These are phyloP conservation scores for Wickerhamomyces chambardii DNA, from an alignment of 805 yeast species.

Conservation along the genomic window DNA sequence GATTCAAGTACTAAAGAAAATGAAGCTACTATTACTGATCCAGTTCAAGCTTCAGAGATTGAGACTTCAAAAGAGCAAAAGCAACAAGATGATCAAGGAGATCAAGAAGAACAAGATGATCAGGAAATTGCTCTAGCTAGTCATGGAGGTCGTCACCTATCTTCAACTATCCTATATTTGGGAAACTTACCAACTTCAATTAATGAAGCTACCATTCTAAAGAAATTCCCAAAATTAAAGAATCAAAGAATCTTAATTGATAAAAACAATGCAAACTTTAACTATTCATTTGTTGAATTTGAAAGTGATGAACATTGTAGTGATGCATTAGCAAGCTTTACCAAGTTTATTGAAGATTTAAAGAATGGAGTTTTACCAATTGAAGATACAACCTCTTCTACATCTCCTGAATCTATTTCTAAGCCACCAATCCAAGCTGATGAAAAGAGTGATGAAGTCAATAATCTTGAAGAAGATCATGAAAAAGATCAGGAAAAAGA, in stretches of 20 bases:
- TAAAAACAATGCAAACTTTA: slow-evolving; percentile 62
- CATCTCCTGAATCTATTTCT: too few relatives aligned
- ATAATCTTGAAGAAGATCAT: background rate
- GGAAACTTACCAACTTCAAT: slow-evolving; percentile 63
- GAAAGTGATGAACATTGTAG: slow-evolving; percentile 48
- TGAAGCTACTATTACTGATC: slow-evolving; percentile 1
- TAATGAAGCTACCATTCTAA: slow-evolving; percentile 47
- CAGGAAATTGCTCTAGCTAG: slow-evolving; percentile 46
- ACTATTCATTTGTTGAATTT: slow-evolving; percentile 81
- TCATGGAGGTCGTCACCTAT: slow-evolving; percentile 76
- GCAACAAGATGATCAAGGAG: slow-evolving; percentile 3
- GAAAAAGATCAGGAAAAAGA: background rate
- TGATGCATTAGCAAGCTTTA: slow-evolving; percentile 49
- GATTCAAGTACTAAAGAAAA: too few relatives aligned
- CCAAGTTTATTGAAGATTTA: slow-evolving; percentile 31
- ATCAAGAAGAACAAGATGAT: slow-evolving; percentile 2
- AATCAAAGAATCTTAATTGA: slow-evolving; percentile 71
- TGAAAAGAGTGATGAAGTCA: background rate
- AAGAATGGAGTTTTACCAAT: too few relatives aligned
- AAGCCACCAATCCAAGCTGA: too few relatives aligned
- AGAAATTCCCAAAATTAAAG: slow-evolving; percentile 54
- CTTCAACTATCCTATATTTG: slow-evolving; percentile 66
- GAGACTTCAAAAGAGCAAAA: slow-evolving; percentile 1
- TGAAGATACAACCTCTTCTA: too few relatives aligned
- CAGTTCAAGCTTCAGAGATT: slow-evolving; percentile 4